phyloP scores from a whole-genome alignment of 169 alveolate genomes.

The Cryptosporidium tyzzeri region DNA sequence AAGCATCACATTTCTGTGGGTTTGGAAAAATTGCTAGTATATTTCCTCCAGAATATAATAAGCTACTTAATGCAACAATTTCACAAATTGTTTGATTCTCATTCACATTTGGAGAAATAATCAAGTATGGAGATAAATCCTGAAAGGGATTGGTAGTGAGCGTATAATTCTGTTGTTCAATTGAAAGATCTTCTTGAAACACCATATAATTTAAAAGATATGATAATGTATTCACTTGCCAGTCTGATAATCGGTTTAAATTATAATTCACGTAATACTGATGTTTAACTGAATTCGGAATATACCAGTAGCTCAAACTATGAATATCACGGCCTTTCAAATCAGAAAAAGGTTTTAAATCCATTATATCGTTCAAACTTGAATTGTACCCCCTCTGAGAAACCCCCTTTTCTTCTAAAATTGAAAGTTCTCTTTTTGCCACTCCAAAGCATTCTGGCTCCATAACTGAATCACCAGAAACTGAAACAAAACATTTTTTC shows the following conservation, averaged over 20 bases:
- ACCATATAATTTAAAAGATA: slow-evolving; percentile 1
- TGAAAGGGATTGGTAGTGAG: neutral
- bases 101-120: slow-evolving; percentile 4
- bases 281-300: slow-evolving; percentile 49
- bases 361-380: slow-evolving; percentile 14
- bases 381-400: slow-evolving; percentile 57
- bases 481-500: slow-evolving; percentile 35
- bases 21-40: slow-evolving; percentile 30
- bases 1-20: slow-evolving; percentile 33
- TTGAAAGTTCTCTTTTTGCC: slow-evolving; percentile 36
- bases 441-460: slow-evolving; percentile 74
- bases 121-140: neutral
- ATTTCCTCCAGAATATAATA: slow-evolving; percentile 49
- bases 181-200: neutral
- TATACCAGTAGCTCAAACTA: slow-evolving; percentile 49
- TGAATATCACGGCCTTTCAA: slow-evolving; percentile 30
- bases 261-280: slow-evolving; percentile 5
- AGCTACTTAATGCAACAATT: slow-evolving; percentile 13
- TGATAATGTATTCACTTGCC: slow-evolving; percentile 43
- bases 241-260: neutral
- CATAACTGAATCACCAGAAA: slow-evolving; percentile 46
- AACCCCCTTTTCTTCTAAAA: slow-evolving; percentile 12
- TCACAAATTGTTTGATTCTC: slow-evolving; percentile 34
- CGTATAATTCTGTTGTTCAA: neutral
- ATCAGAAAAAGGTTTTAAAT: slow-evolving; percentile 22